Percentiles rank a stretch among this genome's conserved stretches.
These are phyloP conservation scores for Aspergillus calidoustus DNA, from an alignment of 2,329 filamentous ascomycete genomes.

Conservation along the genomic window DNA sequence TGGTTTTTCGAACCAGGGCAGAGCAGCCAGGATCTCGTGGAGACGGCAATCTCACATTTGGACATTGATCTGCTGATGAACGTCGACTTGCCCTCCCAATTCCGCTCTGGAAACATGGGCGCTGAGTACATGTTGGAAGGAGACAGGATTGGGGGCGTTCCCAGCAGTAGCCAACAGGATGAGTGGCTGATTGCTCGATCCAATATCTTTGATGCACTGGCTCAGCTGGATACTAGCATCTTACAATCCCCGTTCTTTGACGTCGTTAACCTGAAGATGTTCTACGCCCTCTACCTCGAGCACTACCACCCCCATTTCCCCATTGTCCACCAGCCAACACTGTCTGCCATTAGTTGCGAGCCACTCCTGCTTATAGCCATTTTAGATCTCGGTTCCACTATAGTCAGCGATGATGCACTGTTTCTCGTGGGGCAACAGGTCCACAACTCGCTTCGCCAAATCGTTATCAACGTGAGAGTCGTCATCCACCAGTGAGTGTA, in stretches of 20 bases:
- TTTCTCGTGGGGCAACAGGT: background rate
- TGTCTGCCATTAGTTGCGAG: background rate
- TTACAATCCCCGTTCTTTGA: background rate
- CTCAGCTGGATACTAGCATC: background rate
- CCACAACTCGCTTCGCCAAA: background rate
- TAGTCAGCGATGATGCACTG: background rate
- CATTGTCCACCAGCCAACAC: background rate
- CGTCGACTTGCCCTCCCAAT: background rate
- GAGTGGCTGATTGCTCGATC: background rate
- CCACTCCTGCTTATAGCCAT: background rate
- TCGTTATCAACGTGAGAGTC: background rate
- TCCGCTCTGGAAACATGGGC: background rate
- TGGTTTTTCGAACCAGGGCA: background rate
- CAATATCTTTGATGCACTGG: background rate
- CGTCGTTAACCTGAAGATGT: background rate
- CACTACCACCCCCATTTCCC: constrained; percentile 4
- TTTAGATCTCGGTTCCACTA: background rate
- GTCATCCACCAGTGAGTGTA: too few relatives aligned
- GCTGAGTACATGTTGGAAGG: background rate
- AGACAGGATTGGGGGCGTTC: background rate
- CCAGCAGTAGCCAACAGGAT: background rate
- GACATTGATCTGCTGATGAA: background rate
- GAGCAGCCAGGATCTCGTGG: background rate
- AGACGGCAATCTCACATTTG: background rate
- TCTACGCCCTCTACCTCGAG: background rate